Evolutionary conservation across 2,329 filamentous ascomycete genomes (phyloP).

Genomic region (Fusarium nelsonii): DNA sequence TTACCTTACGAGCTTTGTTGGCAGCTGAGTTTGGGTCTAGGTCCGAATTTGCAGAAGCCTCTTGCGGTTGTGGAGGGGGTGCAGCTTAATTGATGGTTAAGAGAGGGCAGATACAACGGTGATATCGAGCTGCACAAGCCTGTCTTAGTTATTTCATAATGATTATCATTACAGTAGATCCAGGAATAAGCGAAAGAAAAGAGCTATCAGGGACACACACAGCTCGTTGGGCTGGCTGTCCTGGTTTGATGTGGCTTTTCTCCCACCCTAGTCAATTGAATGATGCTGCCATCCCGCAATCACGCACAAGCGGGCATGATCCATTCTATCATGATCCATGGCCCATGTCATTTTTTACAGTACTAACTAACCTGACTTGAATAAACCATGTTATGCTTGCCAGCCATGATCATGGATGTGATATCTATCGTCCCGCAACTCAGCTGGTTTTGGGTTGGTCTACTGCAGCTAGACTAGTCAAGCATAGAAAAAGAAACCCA

Average conservation of each 20-base stretch:
- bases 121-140: not conserved
- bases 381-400: not conserved
- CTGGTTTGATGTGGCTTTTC: constrained; percentile 3
- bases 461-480: constrained; percentile 19
- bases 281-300: constrained; percentile 42
- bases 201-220: not conserved
- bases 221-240: constrained; percentile 18
- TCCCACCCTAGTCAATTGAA: constrained; percentile 12
- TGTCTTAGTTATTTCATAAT: not conserved
- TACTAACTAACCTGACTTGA: not conserved
- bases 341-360: not conserved
- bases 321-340: constrained; percentile 35
- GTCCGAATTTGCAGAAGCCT: not conserved
- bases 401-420: constrained; percentile 29
- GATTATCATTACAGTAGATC: not conserved
- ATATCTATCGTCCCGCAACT: constrained; percentile 30
- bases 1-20: constrained; percentile 23
- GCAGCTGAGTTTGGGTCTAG: constrained; percentile 21
- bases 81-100: constrained; percentile 3
- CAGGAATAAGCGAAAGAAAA: constrained; percentile 6
- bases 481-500: constrained; percentile 11
- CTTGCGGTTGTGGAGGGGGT: not conserved
- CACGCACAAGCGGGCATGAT: constrained; percentile 26
- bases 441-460: constrained; percentile 33
- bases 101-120: not conserved